Evolutionary conservation across 495 filamentous ascomycete genomes (phyloP), one percentile per base, ranked within the genome.

Genomic region (Hypoxylon fragiforme): DNA sequence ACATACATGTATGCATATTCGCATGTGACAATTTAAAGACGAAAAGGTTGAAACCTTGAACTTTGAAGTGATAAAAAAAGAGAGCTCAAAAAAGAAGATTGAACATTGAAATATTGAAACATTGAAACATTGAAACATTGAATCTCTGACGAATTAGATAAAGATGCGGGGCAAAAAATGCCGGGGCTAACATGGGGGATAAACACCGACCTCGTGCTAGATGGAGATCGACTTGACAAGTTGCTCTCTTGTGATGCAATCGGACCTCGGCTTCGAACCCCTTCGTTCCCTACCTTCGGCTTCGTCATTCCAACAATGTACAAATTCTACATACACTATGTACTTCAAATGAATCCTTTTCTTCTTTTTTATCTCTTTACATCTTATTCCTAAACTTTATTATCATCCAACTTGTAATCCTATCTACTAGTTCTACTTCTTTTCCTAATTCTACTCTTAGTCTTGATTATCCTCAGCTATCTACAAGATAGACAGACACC

Each of bases 221-320:
- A 49, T 44, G 32, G 48, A 40, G 21, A 8, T 47, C 42, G 51
- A 35, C 24, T 44, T 3, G 9, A 41, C 22, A 41, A 19, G 28
- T 52, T 47, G 37, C 58, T 46, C 47, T 47, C 54, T 50, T 46
- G 64, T 67, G 64, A 67, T 67, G 64, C 56, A 67, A 67, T 67
- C 57, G 64, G 61, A 67, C 64, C 64, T 67, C 64, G 64, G 64
- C 61, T 62, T 55, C 42, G n/a, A n/a, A n/a, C n/a, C n/a, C n/a
- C n/a, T n/a, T n/a, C n/a, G n/a, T n/a, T n/a, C n/a, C n/a, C n/a
- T n/a, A n/a, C n/a, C n/a, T n/a, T n/a, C n/a, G n/a, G n/a, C n/a
- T n/a, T 9, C 24, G 24, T 28, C 24, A 28, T 28, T 28, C 24
- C 24, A 28, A 9, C 24, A 4, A 4, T 28, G 24, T 9, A 28